Evolutionary conservation across 352 stramenopile species (phyloP), one percentile per base, ranked within the genome.

Genomic region (Plasmopara viticola): DNA sequence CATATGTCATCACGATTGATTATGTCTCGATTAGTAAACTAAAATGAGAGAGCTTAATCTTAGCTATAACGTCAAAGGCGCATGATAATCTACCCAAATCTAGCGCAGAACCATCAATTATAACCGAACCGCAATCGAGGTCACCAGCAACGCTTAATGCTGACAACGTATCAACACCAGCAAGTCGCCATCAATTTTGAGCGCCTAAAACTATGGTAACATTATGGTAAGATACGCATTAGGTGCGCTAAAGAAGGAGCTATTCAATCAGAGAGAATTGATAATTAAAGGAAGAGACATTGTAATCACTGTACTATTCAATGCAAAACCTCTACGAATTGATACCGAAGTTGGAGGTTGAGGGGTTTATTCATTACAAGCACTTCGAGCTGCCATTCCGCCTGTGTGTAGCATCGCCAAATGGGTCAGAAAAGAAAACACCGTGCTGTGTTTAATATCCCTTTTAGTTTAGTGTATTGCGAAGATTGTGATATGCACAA

Each of bases 381-480:
- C 38, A 44, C 38, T 44, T 44, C 8, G n/a, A 44, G 38, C n/a
- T 44, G 38, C 38, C 38, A 44, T 44, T 34, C 30, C 30, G 30
- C 30, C 5, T 34, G 38, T 44, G 38, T 9, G 38, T 44, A 9
- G 38, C 13, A 5, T 25, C 35, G 3, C 38, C 38, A 2, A 44
- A n/a, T 20, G 38, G 14, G 5, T 20, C 38, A 44, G 38, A 18
- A n/a, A 44, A 44, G n/a, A 25, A 44, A 44, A 44, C n/a, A 44
- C 38, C 38, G 38, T 25, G 2, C 38, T 17, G 2, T 44, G 20
- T 9, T 25, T 44, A 44, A 44, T 44, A 6, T 15, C 38, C 38
- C 38, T 44, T 20, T 18, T 44, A 20, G 20, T 10, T 9, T 25
- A 44, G 20, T 44, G 38, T 9, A 25, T 44, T 20, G 20, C 38